Evolutionary conservation across 192 early-diverging fungal genomes (phyloP).

Genomic region (Pilaira anomala): DNA sequence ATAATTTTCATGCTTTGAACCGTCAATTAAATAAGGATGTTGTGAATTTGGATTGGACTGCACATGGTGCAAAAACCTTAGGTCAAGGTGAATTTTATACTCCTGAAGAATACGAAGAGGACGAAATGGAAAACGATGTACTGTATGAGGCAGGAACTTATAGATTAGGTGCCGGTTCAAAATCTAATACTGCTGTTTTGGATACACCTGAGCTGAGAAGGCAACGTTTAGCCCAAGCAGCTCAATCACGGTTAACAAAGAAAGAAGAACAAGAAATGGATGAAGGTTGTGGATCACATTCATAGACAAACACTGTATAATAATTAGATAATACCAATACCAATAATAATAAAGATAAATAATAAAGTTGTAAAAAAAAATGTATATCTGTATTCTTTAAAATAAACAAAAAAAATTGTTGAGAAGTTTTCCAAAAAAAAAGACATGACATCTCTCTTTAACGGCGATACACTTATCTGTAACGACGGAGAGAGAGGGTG

Average conservation of each 20-base stretch:
- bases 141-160: slow-evolving; percentile 57
- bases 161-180: slow-evolving; percentile 43
- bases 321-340: neutral
- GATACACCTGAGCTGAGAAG: slow-evolving; percentile 30
- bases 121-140: slow-evolving; percentile 27
- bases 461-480: slow-evolving; percentile 65
- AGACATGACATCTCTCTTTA: too few species aligned
- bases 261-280: slow-evolving; percentile 63
- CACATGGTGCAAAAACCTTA: slow-evolving; percentile 32
- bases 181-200: neutral
- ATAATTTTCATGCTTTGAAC: slow-evolving; percentile 69
- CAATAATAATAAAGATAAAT: too few species aligned
- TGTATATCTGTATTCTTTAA: too few species aligned
- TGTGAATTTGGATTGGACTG: slow-evolving; percentile 47
- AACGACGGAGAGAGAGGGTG: slow-evolving; percentile 91
- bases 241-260: slow-evolving; percentile 52
- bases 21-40: slow-evolving; percentile 70
- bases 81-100: slow-evolving; percentile 41
- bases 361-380: too few species aligned
- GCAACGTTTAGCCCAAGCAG: slow-evolving; percentile 55
- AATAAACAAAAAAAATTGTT: too few species aligned
- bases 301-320: neutral
- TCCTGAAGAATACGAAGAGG: slow-evolving; percentile 37
- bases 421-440: too few species aligned
- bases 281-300: slow-evolving; percentile 46